These are phyloP conservation scores for Themeda triandra DNA, from an alignment of 176 grass and related monocot genomes.

Conservation along the genomic window DNA sequence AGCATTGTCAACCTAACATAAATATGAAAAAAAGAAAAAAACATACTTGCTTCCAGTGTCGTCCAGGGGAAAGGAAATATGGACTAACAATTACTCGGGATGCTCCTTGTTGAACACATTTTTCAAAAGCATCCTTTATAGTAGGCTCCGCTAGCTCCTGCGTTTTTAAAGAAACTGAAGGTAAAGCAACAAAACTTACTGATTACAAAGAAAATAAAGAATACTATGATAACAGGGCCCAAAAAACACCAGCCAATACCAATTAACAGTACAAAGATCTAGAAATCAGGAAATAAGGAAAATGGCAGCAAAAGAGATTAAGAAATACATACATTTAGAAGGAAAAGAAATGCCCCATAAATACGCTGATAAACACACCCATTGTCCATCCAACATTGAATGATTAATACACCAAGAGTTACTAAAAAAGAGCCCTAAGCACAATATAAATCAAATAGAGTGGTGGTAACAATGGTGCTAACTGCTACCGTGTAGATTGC, in stretches of 20 bases:
- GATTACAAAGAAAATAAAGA: neutral
- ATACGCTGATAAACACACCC: neutral
- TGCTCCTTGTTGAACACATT: slow-evolving; percentile 78
- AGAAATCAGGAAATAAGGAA: neutral
- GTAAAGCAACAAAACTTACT: slow-evolving; percentile 2
- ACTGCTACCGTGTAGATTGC: neutral
- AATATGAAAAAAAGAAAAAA: neutral
- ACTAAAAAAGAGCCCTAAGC: neutral
- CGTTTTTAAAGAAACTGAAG: slow-evolving; percentile 28
- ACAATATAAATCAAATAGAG: neutral
- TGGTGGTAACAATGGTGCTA: neutral
- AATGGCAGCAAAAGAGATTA: neutral
- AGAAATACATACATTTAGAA: neutral
- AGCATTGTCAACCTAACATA: neutral
- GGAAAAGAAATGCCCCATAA: neutral
- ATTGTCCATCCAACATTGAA: slow-evolving; percentile 3
- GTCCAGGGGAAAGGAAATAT: slow-evolving; percentile 92
- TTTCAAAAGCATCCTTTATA: slow-evolving; percentile 79
- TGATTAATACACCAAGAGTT: neutral
- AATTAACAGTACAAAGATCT: neutral
- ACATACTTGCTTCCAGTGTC: slow-evolving; percentile 87
- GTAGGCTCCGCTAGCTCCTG: slow-evolving; percentile 85
- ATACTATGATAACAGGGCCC: neutral
- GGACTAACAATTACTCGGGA: slow-evolving; percentile 68
- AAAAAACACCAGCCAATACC: neutral